Base-by-base conservation (phyloP, 2,329 filamentous ascomycete genomes). In the Karstenula rhodostoma region DNA sequence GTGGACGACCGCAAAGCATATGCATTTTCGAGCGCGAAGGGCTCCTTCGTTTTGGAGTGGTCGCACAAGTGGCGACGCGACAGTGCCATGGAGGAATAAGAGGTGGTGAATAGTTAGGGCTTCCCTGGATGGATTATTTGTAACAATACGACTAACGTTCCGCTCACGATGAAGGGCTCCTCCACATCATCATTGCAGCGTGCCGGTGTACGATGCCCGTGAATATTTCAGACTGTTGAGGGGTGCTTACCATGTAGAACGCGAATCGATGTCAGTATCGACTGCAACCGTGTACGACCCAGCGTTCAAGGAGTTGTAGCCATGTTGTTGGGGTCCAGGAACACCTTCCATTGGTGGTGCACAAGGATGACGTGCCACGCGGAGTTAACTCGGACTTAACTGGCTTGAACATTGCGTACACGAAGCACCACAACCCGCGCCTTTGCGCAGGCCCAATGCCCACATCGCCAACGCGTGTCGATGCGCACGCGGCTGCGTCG, bases 381-480 rank as follows among this genome's bases (percentile, higher is more conserved):
- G 56, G 56, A 57, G 47, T 50, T 57, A 57, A 32, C 7, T 37
- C 47, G 40, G 25, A 46, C 13, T 46, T 54, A 46, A n/a, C 13
- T 17, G 7, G 29, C 40, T 22, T 40, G 25, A 19, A 44, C 19
- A 23, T 40, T 48, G 49, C 42, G 40, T 53, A 54, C 49, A 47
- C 42, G 46, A 37, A 19, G 40, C 40, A 29, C 42, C 35, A 35
- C 29, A 19, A 23, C 13, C 19, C 42, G 42, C 42, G 19, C 19
- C 19, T 44, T 49, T 22, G 22, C 57, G 57, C 33, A 53, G 29
- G 43, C 54, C 27, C 61, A 62, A 68, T 68, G 65, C 61, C 65
- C 27, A 56, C 58, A 23, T 29, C 58, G 19, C 59, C 65, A 22
- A 59, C 61, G 15, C 25, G 58, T n/a, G 49, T 50, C 5, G 51